Conservation (phyloP, 2,329 filamentous ascomycete species). For the Conoideocrella luteorostrata region DNA sequence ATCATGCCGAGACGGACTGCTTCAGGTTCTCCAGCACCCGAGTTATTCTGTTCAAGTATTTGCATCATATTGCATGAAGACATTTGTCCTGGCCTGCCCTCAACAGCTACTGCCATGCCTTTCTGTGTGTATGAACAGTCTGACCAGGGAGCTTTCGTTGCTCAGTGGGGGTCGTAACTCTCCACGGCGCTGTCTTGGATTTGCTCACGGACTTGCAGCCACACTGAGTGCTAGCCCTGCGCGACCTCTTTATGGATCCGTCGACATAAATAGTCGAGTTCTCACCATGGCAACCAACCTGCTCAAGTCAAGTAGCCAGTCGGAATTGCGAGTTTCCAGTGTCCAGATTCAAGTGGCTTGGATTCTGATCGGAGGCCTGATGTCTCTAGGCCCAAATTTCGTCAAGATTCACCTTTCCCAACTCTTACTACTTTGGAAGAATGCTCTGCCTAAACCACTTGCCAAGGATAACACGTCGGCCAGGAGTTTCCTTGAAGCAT, state of each 20-base stretch:
- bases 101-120: slow-evolving; percentile 86
- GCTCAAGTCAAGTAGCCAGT: slow-evolving; percentile 85
- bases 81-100: slow-evolving; percentile 83
- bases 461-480: slow-evolving; percentile 84
- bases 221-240: slow-evolving; percentile 83
- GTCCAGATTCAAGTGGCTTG: slow-evolving; percentile 97
- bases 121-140: slow-evolving; percentile 93
- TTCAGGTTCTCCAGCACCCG: slow-evolving; percentile 88
- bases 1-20: slow-evolving; percentile 72
- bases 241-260: slow-evolving; percentile 86
- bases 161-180: slow-evolving; percentile 70
- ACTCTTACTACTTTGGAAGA: slow-evolving; percentile 91
- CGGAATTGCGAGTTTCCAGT: slow-evolving; percentile 82
- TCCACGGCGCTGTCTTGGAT: slow-evolving; percentile 77
- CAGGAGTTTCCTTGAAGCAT: slow-evolving; percentile 78
- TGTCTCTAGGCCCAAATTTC: slow-evolving; percentile 95
- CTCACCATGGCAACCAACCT: slow-evolving; percentile 86
- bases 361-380: slow-evolving; percentile 92
- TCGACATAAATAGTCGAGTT: slow-evolving; percentile 90
- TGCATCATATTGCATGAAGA: slow-evolving; percentile 77
- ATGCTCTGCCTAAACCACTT: slow-evolving; percentile 89
- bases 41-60: slow-evolving; percentile 95
- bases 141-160: slow-evolving; percentile 77
- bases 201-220: slow-evolving; percentile 85
- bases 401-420: slow-evolving; percentile 98